A percentile compares a stretch with the other conserved stretches of the same genome.
phyloP scores from a whole-genome alignment of 169 alveolate genomes.

The Eimeria maxima region DNA sequence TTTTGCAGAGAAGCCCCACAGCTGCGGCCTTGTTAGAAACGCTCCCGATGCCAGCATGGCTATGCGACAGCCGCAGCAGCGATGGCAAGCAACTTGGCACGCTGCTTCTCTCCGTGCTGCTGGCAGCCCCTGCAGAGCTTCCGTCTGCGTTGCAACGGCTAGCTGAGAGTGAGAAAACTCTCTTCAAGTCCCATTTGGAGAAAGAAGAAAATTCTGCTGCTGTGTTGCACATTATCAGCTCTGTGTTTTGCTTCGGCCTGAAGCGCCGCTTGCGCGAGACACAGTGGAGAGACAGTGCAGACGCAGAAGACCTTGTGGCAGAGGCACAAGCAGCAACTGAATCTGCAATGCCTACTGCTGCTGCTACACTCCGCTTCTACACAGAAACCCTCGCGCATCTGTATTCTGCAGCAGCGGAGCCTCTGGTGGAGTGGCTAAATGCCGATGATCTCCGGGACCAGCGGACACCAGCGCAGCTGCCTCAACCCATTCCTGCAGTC shows the following conservation, averaged over 20 bases:
- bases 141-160: slow-evolving; percentile 25
- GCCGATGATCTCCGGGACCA: neutral
- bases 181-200: neutral
- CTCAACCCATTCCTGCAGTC: neutral
- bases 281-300: slow-evolving; percentile 3
- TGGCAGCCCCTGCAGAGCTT: slow-evolving; percentile 29
- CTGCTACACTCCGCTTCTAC: slow-evolving; percentile 33
- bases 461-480: neutral
- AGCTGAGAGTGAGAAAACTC: neutral
- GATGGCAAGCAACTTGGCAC: slow-evolving; percentile 29
- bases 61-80: neutral
- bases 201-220: neutral
- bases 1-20: neutral
- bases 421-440: slow-evolving; percentile 44
- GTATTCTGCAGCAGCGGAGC: slow-evolving; percentile 19
- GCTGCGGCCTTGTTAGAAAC: slow-evolving; percentile 23
- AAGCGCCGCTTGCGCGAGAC: slow-evolving; percentile 25
- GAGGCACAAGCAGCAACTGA: slow-evolving; percentile 17
- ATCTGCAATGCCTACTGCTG: slow-evolving; percentile 9
- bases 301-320: neutral
- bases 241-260: neutral
- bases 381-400: neutral
- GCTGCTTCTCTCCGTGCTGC: neutral
- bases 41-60: slow-evolving; percentile 45
- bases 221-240: neutral